These are phyloP conservation scores for Cystofilobasidium ferigula DNA, from an alignment of 768 basidiomycete species.

Conservation along the genomic window DNA sequence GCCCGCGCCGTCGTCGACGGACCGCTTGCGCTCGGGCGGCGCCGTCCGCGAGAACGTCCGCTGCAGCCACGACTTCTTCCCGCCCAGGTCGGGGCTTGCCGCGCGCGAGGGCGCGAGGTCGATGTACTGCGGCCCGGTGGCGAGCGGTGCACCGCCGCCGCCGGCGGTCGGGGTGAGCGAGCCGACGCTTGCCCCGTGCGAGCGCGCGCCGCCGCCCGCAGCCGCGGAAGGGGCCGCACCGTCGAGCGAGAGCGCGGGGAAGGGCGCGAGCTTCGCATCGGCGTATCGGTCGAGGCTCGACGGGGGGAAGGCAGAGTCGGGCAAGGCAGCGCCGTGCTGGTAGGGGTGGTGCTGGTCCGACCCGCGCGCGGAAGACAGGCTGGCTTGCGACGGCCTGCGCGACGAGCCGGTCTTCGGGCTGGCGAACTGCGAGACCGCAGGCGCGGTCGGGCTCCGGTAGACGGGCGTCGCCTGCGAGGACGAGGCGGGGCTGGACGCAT, in stretches of 20 bases:
- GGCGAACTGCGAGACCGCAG: neutral
- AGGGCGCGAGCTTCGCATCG: slow-evolving; percentile 72
- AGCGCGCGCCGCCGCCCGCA: slow-evolving; percentile 34
- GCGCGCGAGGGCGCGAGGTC: slow-evolving; percentile 11
- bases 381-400: slow-evolving; percentile 39
- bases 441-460: neutral
- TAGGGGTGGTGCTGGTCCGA: slow-evolving; percentile 55
- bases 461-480: neutral
- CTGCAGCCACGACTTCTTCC: slow-evolving; percentile 37
- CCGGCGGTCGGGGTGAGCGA: slow-evolving; percentile 9
- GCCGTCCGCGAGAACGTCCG: slow-evolving; percentile 35
- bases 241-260: slow-evolving; percentile 83
- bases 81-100: slow-evolving; percentile 27
- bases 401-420: slow-evolving; percentile 36
- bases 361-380: slow-evolving; percentile 51
- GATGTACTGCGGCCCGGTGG: slow-evolving; percentile 14
- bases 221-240: too few relatives aligned
- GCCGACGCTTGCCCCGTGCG: slow-evolving; percentile 12
- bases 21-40: neutral
- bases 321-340: slow-evolving; percentile 45
- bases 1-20: neutral
- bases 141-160: slow-evolving; percentile 1
- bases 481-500: neutral
- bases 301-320: slow-evolving; percentile 59
- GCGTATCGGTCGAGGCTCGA: slow-evolving; percentile 60